phyloP scores from a whole-genome alignment of 345 rosid species.

The Rhodomyrtus tomentosa region DNA sequence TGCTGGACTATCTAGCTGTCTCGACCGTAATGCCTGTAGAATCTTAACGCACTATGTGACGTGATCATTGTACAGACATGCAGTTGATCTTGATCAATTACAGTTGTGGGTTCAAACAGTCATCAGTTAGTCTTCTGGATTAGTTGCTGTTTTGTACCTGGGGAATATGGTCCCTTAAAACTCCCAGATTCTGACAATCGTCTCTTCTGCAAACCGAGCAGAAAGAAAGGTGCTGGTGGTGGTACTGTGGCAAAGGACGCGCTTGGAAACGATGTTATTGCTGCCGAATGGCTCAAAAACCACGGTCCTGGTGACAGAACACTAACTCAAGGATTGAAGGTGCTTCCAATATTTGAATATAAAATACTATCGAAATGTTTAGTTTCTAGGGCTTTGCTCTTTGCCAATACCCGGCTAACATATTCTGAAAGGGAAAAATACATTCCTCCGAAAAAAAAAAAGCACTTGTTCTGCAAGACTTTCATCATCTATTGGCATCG shows the following conservation, averaged over 20 bases:
- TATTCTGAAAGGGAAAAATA: not conserved
- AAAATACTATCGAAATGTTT: not conserved
- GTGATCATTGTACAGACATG: not conserved
- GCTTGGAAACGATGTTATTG: constrained; percentile 65
- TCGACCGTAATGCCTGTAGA: not conserved
- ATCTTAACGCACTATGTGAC: not conserved
- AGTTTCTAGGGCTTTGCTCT: not conserved
- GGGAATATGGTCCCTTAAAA: not conserved
- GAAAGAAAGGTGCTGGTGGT: constrained; percentile 42
- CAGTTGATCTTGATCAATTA: not conserved
- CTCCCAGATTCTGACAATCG: not conserved
- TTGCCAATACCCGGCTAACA: not conserved
- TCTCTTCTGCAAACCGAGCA: not conserved
- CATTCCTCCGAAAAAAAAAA: not conserved
- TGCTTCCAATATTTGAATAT: constrained; percentile 3
- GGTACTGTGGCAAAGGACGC: constrained; percentile 89
- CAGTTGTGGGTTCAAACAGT: constrained; percentile 7
- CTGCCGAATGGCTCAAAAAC: constrained; percentile 65
- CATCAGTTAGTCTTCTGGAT: constrained; percentile 54
- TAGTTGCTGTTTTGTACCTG: not conserved
- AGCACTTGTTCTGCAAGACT: not conserved
- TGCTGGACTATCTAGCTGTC: not conserved
- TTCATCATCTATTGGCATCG: not conserved
- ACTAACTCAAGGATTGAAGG: constrained; percentile 86
- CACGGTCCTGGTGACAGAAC: constrained; percentile 88